These are phyloP conservation scores for Cucurbita ficifolia DNA, from an alignment of 306 rosid genomes.

Conservation along the genomic window DNA sequence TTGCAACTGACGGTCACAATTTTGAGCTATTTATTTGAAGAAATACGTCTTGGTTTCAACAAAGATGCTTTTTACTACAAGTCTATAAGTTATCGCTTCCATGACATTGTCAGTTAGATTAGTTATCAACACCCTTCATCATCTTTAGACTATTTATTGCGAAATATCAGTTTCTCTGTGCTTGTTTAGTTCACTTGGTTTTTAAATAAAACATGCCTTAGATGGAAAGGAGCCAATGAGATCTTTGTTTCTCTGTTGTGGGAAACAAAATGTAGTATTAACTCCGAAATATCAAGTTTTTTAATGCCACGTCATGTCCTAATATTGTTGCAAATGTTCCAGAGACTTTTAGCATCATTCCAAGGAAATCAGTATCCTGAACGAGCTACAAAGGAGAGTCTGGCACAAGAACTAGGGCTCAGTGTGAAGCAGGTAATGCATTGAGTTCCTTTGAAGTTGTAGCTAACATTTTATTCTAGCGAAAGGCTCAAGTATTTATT, in stretches of 20 bases:
- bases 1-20: neutral
- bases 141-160: neutral
- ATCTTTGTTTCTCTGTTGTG: neutral
- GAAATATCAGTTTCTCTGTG: neutral
- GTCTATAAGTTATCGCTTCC: neutral
- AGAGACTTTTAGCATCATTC: slow-evolving; percentile 59
- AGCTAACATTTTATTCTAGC: neutral
- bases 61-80: neutral
- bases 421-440: slow-evolving; percentile 47
- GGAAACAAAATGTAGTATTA: neutral
- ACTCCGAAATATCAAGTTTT: neutral
- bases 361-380: slow-evolving; percentile 81
- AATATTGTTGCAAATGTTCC: slow-evolving; percentile 5
- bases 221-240: neutral
- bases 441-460: neutral
- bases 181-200: neutral
- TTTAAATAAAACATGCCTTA: neutral
- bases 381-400: slow-evolving; percentile 50
- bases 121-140: neutral
- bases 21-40: neutral
- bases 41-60: neutral
- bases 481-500: neutral
- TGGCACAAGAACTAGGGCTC: slow-evolving; percentile 74
- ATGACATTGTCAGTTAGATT: neutral
- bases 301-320: neutral